Conservation (phyloP, 1,139 yeast species). For the Pneumocystis oryctolagi region DNA sequence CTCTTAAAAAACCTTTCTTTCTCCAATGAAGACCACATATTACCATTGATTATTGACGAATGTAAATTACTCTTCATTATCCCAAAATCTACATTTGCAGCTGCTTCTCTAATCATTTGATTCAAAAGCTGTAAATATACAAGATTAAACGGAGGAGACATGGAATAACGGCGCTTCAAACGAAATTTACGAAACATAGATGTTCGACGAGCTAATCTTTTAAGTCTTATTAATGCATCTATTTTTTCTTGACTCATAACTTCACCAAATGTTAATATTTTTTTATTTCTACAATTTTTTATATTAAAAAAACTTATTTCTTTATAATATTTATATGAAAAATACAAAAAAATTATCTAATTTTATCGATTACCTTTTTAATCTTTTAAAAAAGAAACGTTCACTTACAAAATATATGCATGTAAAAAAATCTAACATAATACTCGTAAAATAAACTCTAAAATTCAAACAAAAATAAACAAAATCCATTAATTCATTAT, state of each 20-base stretch:
- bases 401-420: not conserved
- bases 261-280: not conserved
- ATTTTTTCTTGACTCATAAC: not conserved
- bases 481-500: not conserved
- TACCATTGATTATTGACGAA: slow-evolving; percentile 1
- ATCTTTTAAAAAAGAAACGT: no score
- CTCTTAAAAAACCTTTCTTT: slow-evolving; percentile 5
- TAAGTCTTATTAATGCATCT: not conserved
- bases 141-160: not conserved
- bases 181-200: not conserved
- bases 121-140: not conserved
- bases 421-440: not conserved
- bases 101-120: not conserved
- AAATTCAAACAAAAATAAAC: not conserved
- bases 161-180: not conserved
- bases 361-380: not conserved
- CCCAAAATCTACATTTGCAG: not conserved
- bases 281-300: not conserved
- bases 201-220: not conserved
- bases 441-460: not conserved
- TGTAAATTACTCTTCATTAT: not conserved
- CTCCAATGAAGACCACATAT: slow-evolving; percentile 3
- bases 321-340: not conserved
- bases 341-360: not conserved
- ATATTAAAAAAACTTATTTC: not conserved